phyloP scores from a whole-genome alignment of 1,284 basidiomycete species.

The Uromyces viciae-fabae region DNA sequence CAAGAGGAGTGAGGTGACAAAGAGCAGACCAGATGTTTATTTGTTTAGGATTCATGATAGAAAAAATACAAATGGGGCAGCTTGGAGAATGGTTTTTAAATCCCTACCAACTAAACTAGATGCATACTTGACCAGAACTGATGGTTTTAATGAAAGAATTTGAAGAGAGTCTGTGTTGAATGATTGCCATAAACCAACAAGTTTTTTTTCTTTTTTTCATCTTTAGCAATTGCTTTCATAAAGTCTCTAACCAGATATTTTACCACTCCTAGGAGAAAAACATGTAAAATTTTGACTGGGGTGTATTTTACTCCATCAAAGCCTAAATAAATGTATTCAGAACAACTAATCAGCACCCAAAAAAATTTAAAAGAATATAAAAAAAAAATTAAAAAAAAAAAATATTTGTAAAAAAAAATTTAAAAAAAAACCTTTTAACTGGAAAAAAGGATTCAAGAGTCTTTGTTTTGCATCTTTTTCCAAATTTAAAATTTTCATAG shows the following conservation, averaged over 20 bases:
- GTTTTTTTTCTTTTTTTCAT: too few species aligned
- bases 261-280: slow-evolving; percentile 55
- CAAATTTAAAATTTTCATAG: too few species aligned
- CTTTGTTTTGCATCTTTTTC: background rate
- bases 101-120: slow-evolving; percentile 55
- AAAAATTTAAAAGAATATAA: background rate
- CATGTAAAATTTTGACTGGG: slow-evolving; percentile 56
- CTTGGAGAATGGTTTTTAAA: slow-evolving; percentile 51
- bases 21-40: background rate
- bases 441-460: background rate
- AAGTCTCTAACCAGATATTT: slow-evolving; percentile 56
- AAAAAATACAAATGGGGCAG: background rate
- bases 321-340: background rate
- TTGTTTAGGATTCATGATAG: background rate
- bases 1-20: background rate
- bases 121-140: slow-evolving; percentile 53
- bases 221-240: background rate
- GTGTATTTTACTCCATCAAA: slow-evolving; percentile 29
- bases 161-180: too few species aligned
- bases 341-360: background rate
- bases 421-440: background rate
- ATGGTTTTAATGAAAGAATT: slow-evolving; percentile 48
- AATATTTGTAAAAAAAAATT: background rate
- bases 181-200: too few species aligned
- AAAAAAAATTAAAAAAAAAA: background rate